Evolutionary conservation across 2,329 filamentous ascomycete species (phyloP), one percentile per base, ranked within the genome.

Genomic region (Exophiala xenobiotica): DNA sequence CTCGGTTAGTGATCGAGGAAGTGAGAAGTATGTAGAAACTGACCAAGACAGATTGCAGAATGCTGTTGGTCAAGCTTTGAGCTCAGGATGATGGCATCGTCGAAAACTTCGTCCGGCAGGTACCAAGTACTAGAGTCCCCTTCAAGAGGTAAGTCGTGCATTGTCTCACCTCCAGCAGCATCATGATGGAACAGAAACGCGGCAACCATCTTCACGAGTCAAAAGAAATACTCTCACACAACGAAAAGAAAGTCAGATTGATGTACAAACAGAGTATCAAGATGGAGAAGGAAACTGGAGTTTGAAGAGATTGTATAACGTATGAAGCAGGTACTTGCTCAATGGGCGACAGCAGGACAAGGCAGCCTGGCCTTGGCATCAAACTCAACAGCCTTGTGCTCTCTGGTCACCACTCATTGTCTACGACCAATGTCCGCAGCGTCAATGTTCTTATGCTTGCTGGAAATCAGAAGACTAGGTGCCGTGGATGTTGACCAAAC

Each of bases 11-110:
- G n/a, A 18, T 20, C 5, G 9, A 2, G n/a, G 44, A 7, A 45
- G 26, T 26, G 6, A 20, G 11, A 9, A 3, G 24, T 12, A 1
- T 29, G 18, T 23, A 26, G 20, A 14, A 12, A 22, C 49, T 38
- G 43, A 58, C 56, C 45, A 26, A 58, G 47, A 18, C 46, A 53
- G 27, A 58, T 38, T 12, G 23, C 19, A 12, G 52, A 53, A 37
- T 58, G 56, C 4, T 14, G 6, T 12, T 46, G n/a, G 29, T 41
- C 35, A 19, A 43, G n/a, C 9, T 26, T n/a, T 12, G 44, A 33
- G 19, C 22, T 43, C 12, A 52, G n/a, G 22, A 19, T 19, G 18
- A 52, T 44, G 3, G 14, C 7, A 24, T 46, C 41, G 6, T 45
- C 40, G 12, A 19, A 12, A 4, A 41, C 40, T 6, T 46, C 8